Base-by-base conservation (phyloP, 768 basidiomycete species). In the Kwoniella dendrophila region DNA sequence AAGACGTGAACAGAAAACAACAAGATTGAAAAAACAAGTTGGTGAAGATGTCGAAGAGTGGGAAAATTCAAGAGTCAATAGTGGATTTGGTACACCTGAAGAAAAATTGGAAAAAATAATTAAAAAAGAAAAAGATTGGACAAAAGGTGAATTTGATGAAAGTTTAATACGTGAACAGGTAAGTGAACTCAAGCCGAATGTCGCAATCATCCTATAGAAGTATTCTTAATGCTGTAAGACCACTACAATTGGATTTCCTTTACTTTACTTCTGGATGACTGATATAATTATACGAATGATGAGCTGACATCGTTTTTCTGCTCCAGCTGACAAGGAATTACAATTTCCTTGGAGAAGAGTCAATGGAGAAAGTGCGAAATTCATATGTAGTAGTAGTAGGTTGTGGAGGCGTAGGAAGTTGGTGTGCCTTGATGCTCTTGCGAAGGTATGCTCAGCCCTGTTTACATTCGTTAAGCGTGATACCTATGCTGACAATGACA, bases 331-430 rank as follows among this genome's bases (percentile, higher is more conserved):
- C 95, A 3, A 82, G 96, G 41, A 97, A 97, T 80, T 96, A 95
- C 71, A 87, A 89, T 8, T 97, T 98, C 80, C 89, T 98, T 55
- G 92, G 92, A 0, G 90, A 94, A 32, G 89, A 92, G 34, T 86
- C 86, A 40, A 95, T 97, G 90, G 77, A 80, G 10, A 87, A 85
- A 73, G 83, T 98, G 54, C 83, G 96, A 54, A 73, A 82, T 8
- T 85, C 86, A 12, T 85, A 83, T 4, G 93, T 97, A 0, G 92
- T 91, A 18, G 82, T 98, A 20, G 88, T 99, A 2, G 96, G 96
- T 5, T 92, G 93, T 67, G 96, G 96, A 60, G 95, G 96, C 1
- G 96, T 99, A 0, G 96, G 96, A 0, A 93, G 90, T 73, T 95
- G 92, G 90, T 90, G 87, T 36, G 92, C 93, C 16, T 85, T 95